phyloP scores from a whole-genome alignment of 306 rosid species.

The Fragaria vesca region DNA sequence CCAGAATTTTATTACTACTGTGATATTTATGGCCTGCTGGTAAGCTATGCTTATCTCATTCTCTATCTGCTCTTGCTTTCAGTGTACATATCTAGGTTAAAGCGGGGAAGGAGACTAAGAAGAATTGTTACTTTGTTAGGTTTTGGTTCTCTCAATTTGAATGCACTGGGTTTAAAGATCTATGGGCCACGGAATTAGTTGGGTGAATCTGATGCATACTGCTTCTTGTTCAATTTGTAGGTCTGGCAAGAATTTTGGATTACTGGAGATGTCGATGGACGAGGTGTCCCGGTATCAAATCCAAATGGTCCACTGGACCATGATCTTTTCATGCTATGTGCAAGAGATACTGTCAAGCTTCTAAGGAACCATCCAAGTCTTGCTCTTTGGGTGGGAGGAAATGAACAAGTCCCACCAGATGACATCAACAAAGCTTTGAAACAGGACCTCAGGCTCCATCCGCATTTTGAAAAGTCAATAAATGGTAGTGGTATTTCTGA shows the following conservation, averaged over 20 bases:
- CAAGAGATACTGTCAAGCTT: conserved; percentile 91
- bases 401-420: conserved; percentile 87
- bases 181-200: background rate
- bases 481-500: conserved; percentile 35
- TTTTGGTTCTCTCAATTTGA: background rate
- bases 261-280: conserved; percentile 94
- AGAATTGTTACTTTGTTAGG: background rate
- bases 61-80: conserved; percentile 12
- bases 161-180: background rate
- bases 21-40: conserved; percentile 88
- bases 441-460: conserved; percentile 76
- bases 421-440: conserved; percentile 73
- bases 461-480: conserved; percentile 39
- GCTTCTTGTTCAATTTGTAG: conserved; percentile 41
- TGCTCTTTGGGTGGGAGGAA: conserved; percentile 98
- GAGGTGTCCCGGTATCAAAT: conserved; percentile 77
- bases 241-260: conserved; percentile 99
- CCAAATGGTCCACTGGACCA: conserved; percentile 90
- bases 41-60: conserved; percentile 34
- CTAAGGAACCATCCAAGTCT: conserved; percentile 95
- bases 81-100: conserved; percentile 4
- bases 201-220: conserved; percentile 25
- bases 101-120: background rate
- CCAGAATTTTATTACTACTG: conserved; percentile 92
- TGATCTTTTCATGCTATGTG: conserved; percentile 89